phyloP scores from a whole-genome alignment of 805 yeast genomes.

The Candida parachauliodes region DNA sequence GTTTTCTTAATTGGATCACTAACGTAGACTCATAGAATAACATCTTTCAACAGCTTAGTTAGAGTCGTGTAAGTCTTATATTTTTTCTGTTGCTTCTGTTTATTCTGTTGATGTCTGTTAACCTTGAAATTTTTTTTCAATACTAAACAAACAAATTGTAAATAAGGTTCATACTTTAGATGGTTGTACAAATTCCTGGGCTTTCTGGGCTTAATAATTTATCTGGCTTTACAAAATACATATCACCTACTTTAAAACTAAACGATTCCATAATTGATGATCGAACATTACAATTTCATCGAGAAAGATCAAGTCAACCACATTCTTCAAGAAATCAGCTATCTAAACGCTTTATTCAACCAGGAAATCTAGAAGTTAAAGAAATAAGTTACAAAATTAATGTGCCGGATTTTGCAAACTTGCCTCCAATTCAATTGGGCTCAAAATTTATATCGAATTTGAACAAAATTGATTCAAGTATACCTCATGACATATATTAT shows the following conservation, averaged over 20 bases:
- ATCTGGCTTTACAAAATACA: conserved; percentile 17
- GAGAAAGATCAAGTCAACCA: conserved; percentile 18
- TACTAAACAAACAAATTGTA: conserved; percentile 2
- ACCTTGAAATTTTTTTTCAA: neutral
- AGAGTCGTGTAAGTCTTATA: neutral
- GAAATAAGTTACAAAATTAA: conserved; percentile 42
- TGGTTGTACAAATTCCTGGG: conserved; percentile 9
- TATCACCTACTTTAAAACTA: conserved; percentile 30
- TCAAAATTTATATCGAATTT: conserved; percentile 59
- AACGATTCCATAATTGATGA: conserved; percentile 18
- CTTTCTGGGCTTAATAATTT: conserved; percentile 7
- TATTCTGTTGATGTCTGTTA: conserved; percentile 5
- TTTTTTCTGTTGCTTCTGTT: conserved; percentile 4
- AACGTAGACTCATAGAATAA: too few relatives aligned
- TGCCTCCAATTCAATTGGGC: conserved; percentile 57
- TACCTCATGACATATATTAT: conserved; percentile 53
- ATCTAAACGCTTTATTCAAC: conserved; percentile 32
- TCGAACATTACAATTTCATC: conserved; percentile 30
- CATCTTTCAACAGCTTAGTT: too few relatives aligned
- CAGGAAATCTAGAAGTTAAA: conserved; percentile 30
- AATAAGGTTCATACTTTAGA: too few relatives aligned
- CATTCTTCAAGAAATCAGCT: conserved; percentile 18
- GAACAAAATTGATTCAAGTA: conserved; percentile 55
- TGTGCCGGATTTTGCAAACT: conserved; percentile 47
- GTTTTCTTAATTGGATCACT: too few relatives aligned